Evolutionary conservation across 2,329 filamentous ascomycete genomes (phyloP), one percentile per base, ranked within the genome.

Genomic region (Zalaria sp.): DNA sequence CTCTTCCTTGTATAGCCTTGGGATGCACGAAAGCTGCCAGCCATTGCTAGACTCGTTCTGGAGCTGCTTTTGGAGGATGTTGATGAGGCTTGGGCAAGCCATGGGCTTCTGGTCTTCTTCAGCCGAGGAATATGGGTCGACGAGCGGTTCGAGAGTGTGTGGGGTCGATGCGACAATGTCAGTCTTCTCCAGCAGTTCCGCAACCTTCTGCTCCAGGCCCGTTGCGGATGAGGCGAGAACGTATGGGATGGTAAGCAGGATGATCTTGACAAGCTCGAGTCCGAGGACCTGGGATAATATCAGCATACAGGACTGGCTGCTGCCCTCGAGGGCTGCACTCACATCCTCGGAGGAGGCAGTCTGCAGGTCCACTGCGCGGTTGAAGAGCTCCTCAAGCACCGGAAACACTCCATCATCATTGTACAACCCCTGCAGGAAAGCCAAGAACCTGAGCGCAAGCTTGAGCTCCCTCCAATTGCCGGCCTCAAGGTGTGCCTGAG

Each of bases 381-480:
- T 77, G 58, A 96, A 93, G n/a, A 98, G 72, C 61, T 93, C 85
- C 50, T 93, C 83, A 40, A 98, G 65, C 35, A 95, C 66, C 2
- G 81, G 73, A 57, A 93, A 93, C 27, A 96, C 66, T 5, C 91
- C 91, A 47, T 93, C 83, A 4, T 81, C 86, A 53, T 87, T 80
- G 46, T 91, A 74, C 26, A 86, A 68, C 40, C 77, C 72, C 59
- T 94, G 87, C 45, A 96, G 61, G 50, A 85, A 89, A n/a, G 81
- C 87, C 49, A 96, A 62, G 51, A 96, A 86, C 54, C 93, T 85
- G 53, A 98, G 70, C 46, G 86, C 70, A 25, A 95, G 79, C 72
- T 98, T 98, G 46, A 91, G 84, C 44, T 85, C 79, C 50, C 86
- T 81, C 89, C 91, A 96, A 46, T 83, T 73, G 35, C 91, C 91